Base-by-base conservation (phyloP, 2,329 filamentous ascomycete species). In the Arthrinium puccinioides region DNA sequence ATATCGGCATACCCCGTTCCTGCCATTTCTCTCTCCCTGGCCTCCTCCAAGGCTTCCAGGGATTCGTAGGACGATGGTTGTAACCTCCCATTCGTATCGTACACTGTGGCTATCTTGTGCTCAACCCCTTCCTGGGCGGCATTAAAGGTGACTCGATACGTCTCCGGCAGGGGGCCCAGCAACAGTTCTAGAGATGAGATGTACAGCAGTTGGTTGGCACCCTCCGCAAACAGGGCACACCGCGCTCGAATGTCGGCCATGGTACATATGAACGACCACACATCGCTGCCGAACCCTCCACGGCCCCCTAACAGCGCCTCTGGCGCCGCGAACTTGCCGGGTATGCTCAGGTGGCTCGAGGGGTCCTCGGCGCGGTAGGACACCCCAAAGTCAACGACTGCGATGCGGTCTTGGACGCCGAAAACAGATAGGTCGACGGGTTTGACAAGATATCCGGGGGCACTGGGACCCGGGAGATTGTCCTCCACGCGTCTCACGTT, bases 371-470 rank as follows among this genome's bases (percentile, higher is more conserved):
- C 9, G 4, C 18, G 16, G 24, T 20, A 36, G 11, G 24, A 28
- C 9, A 36, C 15, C 9, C 33, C 33, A 10, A 36, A 36, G 24
- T 28, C 33, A 19, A 36, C 21, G 18, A 25, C 26, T 13, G 33
- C 24, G 24, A 25, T 28, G 15, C 26, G 24, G 18, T n/a, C 8
- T 18, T 28, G 18, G 23, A 18, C 19, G 8, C 33, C 16, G 4
- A 36, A 19, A 9, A 18, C 28, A n/a, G 13, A 18, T n/a, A 36
- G 10, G 19, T 27, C 11, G 18, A 24, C 20, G 7, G 15, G 13
- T 18, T 36, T 18, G 16, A 36, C 33, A n/a, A 36, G 33, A 14
- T 36, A 36, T 6, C 7, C 9, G n/a, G 33, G 33, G 7, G 25
- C 33, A 9, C n/a, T 4, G 21, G 9, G 9, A 4, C 13, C 23